Conservation (phyloP, 345 rosid genomes). For the Moricandia arvensis region DNA sequence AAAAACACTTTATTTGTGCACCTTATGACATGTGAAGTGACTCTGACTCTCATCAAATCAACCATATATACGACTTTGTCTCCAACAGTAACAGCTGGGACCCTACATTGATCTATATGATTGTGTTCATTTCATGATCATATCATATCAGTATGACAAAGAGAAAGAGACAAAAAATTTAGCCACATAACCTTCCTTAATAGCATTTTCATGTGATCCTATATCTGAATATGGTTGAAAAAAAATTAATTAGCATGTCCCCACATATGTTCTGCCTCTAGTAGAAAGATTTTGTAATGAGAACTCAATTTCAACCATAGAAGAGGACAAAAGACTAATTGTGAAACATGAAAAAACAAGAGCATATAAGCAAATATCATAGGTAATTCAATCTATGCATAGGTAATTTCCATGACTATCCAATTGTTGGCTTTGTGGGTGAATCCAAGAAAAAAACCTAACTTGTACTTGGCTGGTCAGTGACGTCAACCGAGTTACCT, state of each 20-base stretch:
- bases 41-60: conserved; percentile 21
- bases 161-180: neutral
- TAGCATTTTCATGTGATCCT: conserved; percentile 6
- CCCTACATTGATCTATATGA: conserved; percentile 11
- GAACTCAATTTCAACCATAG: neutral
- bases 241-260: conserved; percentile 20
- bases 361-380: conserved; percentile 24
- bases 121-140: conserved; percentile 17
- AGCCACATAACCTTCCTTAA: neutral
- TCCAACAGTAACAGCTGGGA: conserved; percentile 9
- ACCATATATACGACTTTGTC: conserved; percentile 17
- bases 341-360: conserved; percentile 19
- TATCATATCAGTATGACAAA: conserved; percentile 15
- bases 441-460: no score
- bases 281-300: neutral
- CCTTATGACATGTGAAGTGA: conserved; percentile 5
- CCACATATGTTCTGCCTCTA: conserved; percentile 14
- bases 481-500: no score
- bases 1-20: conserved; percentile 9
- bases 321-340: conserved; percentile 8
- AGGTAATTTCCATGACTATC: no score
- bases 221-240: conserved; percentile 15
- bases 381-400: no score
- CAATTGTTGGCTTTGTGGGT: no score
- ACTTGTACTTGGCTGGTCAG: no score